Conservation (phyloP, 192 early-diverging fungal species). For the Coemansia furcata region DNA sequence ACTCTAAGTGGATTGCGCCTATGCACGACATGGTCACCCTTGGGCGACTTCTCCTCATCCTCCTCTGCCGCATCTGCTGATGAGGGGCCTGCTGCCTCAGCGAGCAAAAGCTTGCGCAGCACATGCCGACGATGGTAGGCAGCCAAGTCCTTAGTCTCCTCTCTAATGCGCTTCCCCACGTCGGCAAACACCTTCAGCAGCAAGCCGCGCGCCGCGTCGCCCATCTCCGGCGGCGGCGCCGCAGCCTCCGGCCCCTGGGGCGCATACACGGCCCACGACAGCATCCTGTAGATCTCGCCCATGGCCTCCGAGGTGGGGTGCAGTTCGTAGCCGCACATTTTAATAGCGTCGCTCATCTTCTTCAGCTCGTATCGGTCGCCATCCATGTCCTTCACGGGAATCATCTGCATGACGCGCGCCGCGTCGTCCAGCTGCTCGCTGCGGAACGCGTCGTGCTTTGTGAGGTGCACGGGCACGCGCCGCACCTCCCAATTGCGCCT, state of each 20-base stretch:
- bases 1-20: slow-evolving; percentile 37
- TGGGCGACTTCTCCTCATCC: neutral
- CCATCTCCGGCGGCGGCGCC: slow-evolving; percentile 17
- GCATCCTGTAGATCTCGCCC: slow-evolving; percentile 28
- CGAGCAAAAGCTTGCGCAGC: slow-evolving; percentile 39
- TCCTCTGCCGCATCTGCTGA: neutral
- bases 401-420: slow-evolving; percentile 9
- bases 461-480: slow-evolving; percentile 33
- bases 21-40: slow-evolving; percentile 6
- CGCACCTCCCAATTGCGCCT: slow-evolving; percentile 19
- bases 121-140: slow-evolving; percentile 42
- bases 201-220: slow-evolving; percentile 21
- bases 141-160: slow-evolving; percentile 47
- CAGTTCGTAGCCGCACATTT: slow-evolving; percentile 47
- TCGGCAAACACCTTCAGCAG: slow-evolving; percentile 36
- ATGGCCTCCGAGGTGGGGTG: slow-evolving; percentile 11
- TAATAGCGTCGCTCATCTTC: slow-evolving; percentile 49
- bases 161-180: slow-evolving; percentile 30
- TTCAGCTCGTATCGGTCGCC: slow-evolving; percentile 44
- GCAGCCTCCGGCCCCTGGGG: neutral
- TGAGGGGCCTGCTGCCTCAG: neutral
- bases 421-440: slow-evolving; percentile 17
- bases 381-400: slow-evolving; percentile 13
- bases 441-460: slow-evolving; percentile 42
- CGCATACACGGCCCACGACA: slow-evolving; percentile 41